Conservation (phyloP, 1,284 basidiomycete species). For the Malassezia equina region DNA sequence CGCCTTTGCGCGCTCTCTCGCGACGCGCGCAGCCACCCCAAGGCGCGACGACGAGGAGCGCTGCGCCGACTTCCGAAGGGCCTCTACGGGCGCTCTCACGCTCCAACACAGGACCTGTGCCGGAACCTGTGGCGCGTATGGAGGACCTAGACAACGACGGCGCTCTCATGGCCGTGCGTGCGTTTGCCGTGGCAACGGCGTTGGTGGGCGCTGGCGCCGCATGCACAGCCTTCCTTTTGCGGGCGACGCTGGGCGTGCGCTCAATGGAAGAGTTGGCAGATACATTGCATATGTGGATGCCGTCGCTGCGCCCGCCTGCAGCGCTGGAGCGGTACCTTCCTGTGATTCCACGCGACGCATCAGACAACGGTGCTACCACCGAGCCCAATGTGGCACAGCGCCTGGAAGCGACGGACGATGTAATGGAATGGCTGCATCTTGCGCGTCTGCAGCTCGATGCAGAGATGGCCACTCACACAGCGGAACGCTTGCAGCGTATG, state of each 20-base stretch:
- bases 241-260: constrained; percentile 1
- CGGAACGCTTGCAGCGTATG: not conserved
- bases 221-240: not conserved
- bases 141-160: constrained; percentile 1
- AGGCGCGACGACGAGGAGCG: not conserved
- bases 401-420: constrained; percentile 8
- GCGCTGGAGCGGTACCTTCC: not conserved
- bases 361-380: not conserved
- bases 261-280: constrained; percentile 14
- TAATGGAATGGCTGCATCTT: constrained; percentile 7
- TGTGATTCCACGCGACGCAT: not conserved
- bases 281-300: constrained; percentile 6
- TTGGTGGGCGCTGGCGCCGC: constrained; percentile 8
- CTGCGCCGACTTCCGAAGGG: not conserved
- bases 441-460: constrained; percentile 11
- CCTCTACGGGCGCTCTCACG: not conserved
- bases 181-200: constrained; percentile 10
- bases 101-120: not conserved
- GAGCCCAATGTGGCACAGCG: not conserved
- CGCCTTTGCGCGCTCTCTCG: not conserved
- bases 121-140: not conserved
- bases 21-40: not conserved
- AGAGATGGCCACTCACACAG: constrained; percentile 6
- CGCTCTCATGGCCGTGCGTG: constrained; percentile 4
- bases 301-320: not conserved